Conservation (phyloP, 371 early-diverging fungal genomes). For the Mortierella sp. region DNA sequence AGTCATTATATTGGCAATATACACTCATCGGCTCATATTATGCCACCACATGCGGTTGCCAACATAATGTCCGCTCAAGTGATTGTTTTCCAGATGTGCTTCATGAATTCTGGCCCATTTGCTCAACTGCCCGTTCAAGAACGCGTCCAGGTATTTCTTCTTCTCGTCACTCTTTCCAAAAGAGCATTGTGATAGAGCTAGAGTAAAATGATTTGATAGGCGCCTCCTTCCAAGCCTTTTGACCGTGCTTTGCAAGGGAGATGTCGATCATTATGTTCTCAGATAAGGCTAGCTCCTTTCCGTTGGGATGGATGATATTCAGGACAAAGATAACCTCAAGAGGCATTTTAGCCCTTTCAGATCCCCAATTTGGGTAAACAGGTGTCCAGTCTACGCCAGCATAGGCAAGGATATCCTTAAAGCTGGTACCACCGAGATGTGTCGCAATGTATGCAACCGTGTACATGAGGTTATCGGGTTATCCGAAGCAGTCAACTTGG, state of each 20-base stretch:
- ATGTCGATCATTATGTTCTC: slow-evolving; percentile 37
- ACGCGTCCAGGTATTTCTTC: slow-evolving; percentile 18
- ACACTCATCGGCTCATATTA: neutral
- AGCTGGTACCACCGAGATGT: slow-evolving; percentile 34
- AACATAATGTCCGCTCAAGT: slow-evolving; percentile 29
- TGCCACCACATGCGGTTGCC: slow-evolving; percentile 21
- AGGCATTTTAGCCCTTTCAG: slow-evolving; percentile 19
- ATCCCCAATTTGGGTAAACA: slow-evolving; percentile 25
- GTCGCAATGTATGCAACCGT: slow-evolving; percentile 23
- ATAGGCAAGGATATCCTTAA: slow-evolving; percentile 34
- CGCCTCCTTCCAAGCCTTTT: slow-evolving; percentile 39
- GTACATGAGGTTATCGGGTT: slow-evolving; percentile 32
- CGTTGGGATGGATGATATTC: slow-evolving; percentile 27
- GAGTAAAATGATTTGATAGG: slow-evolving; percentile 32
- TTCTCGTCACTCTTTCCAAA: slow-evolving; percentile 21
- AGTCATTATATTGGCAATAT: no score
- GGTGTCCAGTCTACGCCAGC: slow-evolving; percentile 31
- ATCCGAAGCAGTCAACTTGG: slow-evolving; percentile 20
- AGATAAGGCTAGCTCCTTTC: slow-evolving; percentile 22
- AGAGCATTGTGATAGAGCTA: slow-evolving; percentile 26
- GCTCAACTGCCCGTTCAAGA: slow-evolving; percentile 19
- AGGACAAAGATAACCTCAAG: slow-evolving; percentile 29
- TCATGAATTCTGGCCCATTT: slow-evolving; percentile 29
- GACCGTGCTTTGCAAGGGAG: slow-evolving; percentile 37
- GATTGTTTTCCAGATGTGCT: slow-evolving; percentile 25